Conservation (phyloP, 257 asterid species). For the Penstemon davidsonii region DNA sequence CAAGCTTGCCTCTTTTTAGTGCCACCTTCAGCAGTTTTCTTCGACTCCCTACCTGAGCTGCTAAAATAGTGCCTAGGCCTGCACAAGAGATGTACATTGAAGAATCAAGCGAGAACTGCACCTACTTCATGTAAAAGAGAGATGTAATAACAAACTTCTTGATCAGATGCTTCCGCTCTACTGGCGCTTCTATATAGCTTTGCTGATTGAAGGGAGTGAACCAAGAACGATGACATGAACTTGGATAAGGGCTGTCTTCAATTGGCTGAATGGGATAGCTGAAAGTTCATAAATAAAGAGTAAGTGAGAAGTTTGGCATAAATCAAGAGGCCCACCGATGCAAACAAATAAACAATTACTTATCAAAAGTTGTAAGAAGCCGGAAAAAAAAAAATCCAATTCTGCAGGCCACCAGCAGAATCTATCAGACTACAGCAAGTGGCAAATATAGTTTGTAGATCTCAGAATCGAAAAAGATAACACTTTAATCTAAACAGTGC, state of each 20-base stretch:
- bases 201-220: slow-evolving; percentile 39
- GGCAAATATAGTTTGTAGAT: background rate
- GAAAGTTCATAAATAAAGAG: slow-evolving; percentile 27
- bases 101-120: slow-evolving; percentile 14
- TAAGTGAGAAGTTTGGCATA: slow-evolving; percentile 7
- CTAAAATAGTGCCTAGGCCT: slow-evolving; percentile 68
- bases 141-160: slow-evolving; percentile 57
- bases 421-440: slow-evolving; percentile 12
- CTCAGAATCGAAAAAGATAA: too few species aligned
- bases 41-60: slow-evolving; percentile 48
- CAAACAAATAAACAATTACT: slow-evolving; percentile 7
- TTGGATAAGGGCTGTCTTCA: slow-evolving; percentile 43
- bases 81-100: slow-evolving; percentile 38
- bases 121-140: background rate
- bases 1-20: slow-evolving; percentile 69
- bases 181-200: slow-evolving; percentile 42
- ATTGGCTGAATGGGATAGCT: slow-evolving; percentile 38
- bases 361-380: background rate
- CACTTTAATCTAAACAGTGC: background rate
- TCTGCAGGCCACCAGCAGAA: background rate
- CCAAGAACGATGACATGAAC: slow-evolving; percentile 42
- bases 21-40: slow-evolving; percentile 66
- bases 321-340: slow-evolving; percentile 26
- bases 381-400: background rate
- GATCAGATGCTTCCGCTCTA: slow-evolving; percentile 59